Percentiles rank a stretch among this genome's conserved stretches.
These are phyloP conservation scores for Plenodomus biglobosus DNA, from an alignment of 2,329 filamentous ascomycete genomes.

Conservation along the genomic window DNA sequence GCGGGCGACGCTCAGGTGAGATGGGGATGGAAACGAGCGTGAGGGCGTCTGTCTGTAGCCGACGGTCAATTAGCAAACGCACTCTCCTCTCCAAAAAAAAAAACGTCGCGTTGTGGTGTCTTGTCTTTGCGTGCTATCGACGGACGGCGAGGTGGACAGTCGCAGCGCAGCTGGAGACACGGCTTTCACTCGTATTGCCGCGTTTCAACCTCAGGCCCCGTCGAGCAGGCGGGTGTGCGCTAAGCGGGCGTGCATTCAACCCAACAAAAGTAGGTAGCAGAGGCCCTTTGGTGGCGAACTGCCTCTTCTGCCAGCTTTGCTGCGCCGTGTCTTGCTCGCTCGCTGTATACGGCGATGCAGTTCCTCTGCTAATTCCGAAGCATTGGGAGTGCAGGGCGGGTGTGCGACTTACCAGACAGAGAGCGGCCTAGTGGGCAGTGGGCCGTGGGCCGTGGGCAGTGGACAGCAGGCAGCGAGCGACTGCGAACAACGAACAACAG, in stretches of 20 bases:
- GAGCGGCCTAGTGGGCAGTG: constrained; percentile 1
- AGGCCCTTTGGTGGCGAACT: constrained; percentile 4
- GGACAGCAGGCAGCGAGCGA: constrained; percentile 3
- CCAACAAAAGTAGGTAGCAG: constrained; percentile 4
- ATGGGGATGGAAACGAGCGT: constrained; percentile 8
- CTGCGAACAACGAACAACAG: neutral
- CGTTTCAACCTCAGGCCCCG: constrained; percentile 10
- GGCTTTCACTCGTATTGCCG: constrained; percentile 9
- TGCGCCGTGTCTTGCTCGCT: constrained; percentile 6
- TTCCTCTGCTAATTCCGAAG: neutral
- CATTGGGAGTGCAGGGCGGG: constrained; percentile 1
- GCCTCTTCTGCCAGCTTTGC: constrained; percentile 1
- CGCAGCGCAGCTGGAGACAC: constrained; percentile 1
- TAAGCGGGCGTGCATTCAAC: neutral
- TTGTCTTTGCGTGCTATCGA: no score
- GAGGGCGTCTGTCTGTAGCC: constrained; percentile 5
- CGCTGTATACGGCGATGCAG: neutral
- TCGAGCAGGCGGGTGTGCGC: constrained; percentile 2
- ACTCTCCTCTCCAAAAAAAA: no score
- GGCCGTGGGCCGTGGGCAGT: constrained; percentile 13
- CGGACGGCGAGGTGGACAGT: constrained; percentile 5
- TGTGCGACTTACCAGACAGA: constrained; percentile 21
- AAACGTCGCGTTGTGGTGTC: constrained; percentile 2
- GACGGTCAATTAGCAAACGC: constrained; percentile 6
- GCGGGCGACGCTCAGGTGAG: neutral